These are phyloP conservation scores for Grosmannia huntii DNA, from an alignment of 2,329 filamentous ascomycete species.

Conservation along the genomic window DNA sequence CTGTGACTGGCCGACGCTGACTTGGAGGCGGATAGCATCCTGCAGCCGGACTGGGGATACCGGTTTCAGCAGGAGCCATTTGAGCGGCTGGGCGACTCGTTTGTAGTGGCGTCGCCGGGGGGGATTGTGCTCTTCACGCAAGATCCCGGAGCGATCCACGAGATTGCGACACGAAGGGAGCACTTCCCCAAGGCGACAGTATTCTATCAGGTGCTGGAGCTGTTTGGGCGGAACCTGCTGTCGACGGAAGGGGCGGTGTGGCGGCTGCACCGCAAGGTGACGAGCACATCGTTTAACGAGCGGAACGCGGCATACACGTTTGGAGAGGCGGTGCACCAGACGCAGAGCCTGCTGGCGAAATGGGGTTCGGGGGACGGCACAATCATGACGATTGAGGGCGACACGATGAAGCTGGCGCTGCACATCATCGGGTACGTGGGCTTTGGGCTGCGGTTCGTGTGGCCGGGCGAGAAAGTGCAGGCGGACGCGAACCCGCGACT, in stretches of 20 bases:
- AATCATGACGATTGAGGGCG: slow-evolving; percentile 43
- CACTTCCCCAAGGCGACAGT: slow-evolving; percentile 58
- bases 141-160: slow-evolving; percentile 51
- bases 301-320: slow-evolving; percentile 57
- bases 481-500: not conserved
- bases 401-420: slow-evolving; percentile 50
- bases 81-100: slow-evolving; percentile 46
- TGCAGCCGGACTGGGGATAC: slow-evolving; percentile 50
- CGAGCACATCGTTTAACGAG: slow-evolving; percentile 62
- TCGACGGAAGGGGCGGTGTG: slow-evolving; percentile 56
- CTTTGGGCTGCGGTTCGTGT: slow-evolving; percentile 50
- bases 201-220: slow-evolving; percentile 43
- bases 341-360: slow-evolving; percentile 43
- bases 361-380: slow-evolving; percentile 33
- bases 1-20: too few species aligned
- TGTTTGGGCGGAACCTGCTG: slow-evolving; percentile 62
- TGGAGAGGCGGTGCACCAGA: slow-evolving; percentile 48
- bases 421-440: slow-evolving; percentile 54
- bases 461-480: slow-evolving; percentile 48
- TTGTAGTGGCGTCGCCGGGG: slow-evolving; percentile 49
- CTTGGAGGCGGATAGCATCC: slow-evolving; percentile 24
- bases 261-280: slow-evolving; percentile 62
- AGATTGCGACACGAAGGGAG: slow-evolving; percentile 53
- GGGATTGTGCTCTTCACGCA: slow-evolving; percentile 41
- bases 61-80: slow-evolving; percentile 44